These are phyloP conservation scores for Pyricularia sp. DNA, from an alignment of 2,329 filamentous ascomycete genomes.

Conservation along the genomic window DNA sequence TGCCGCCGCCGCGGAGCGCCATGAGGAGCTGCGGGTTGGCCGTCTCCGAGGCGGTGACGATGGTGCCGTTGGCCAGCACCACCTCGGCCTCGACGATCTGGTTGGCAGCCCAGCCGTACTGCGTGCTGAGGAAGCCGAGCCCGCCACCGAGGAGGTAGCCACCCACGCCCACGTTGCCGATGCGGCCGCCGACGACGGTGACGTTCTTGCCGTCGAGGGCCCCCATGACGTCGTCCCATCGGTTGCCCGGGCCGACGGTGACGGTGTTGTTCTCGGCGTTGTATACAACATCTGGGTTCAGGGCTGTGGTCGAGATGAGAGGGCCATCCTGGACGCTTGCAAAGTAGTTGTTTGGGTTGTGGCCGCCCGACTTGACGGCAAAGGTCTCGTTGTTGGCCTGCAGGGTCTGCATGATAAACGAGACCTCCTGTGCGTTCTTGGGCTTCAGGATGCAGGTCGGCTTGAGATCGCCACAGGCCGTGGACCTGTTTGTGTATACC, in stretches of 20 bases:
- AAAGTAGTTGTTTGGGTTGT: slow-evolving; percentile 29
- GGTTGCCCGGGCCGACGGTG: slow-evolving; percentile 20
- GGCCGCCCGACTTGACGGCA: slow-evolving; percentile 34
- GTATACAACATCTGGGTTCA: slow-evolving; percentile 21
- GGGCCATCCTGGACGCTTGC: slow-evolving; percentile 28
- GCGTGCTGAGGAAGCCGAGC: slow-evolving; percentile 16
- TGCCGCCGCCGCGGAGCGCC: slow-evolving; percentile 27
- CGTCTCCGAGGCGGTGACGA: slow-evolving; percentile 21
- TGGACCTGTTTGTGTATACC: slow-evolving; percentile 10
- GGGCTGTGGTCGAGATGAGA: slow-evolving; percentile 27
- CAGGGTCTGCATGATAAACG: slow-evolving; percentile 8
- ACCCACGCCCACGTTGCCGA: slow-evolving; percentile 21
- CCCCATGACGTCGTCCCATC: slow-evolving; percentile 24
- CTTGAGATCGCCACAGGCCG: slow-evolving; percentile 9
- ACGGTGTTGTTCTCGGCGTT: slow-evolving; percentile 19
- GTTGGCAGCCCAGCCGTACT: slow-evolving; percentile 24
- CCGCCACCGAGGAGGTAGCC: slow-evolving; percentile 23
- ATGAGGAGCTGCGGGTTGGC: slow-evolving; percentile 24
- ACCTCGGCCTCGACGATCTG: slow-evolving; percentile 24
- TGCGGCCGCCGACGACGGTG: slow-evolving; percentile 20
- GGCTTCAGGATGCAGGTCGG: slow-evolving; percentile 12
- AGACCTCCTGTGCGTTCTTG: slow-evolving; percentile 9
- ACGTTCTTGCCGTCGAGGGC: slow-evolving; percentile 18
- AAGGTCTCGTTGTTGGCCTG: slow-evolving; percentile 21
- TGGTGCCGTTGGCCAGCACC: slow-evolving; percentile 23